phyloP scores from a whole-genome alignment of 495 filamentous ascomycete species.

The Sphaerosporella brunnea region DNA sequence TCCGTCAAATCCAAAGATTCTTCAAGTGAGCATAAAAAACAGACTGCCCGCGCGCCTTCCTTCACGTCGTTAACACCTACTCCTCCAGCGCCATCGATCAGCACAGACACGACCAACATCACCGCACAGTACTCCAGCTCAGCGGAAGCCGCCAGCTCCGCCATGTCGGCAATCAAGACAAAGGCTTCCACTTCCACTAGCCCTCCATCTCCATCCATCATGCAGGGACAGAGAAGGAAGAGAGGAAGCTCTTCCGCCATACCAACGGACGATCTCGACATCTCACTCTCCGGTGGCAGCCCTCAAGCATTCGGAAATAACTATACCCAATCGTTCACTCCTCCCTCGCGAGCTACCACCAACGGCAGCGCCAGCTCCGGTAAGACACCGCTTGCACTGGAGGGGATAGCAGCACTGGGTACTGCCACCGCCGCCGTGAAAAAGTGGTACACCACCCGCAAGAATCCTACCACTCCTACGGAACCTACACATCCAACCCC shows the following conservation, averaged over 20 bases:
- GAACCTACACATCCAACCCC: conserved; percentile 31
- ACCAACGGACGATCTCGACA: conserved; percentile 20
- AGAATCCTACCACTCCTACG: conserved; percentile 13
- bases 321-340: background rate
- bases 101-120: conserved; percentile 24
- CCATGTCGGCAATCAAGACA: background rate
- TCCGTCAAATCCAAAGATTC: conserved; percentile 17
- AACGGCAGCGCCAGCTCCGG: background rate
- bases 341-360: conserved; percentile 14
- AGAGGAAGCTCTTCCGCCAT: background rate
- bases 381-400: background rate
- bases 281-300: conserved; percentile 32
- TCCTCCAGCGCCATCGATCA: conserved; percentile 18
- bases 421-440: conserved; percentile 62
- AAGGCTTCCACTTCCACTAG: too few species aligned
- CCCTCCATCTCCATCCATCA: too few species aligned
- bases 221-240: background rate
- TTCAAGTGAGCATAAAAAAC: conserved; percentile 19
- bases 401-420: conserved; percentile 40
- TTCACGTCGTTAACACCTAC: conserved; percentile 19
- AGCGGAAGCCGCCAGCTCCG: background rate
- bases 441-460: conserved; percentile 46
- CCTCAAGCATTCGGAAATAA: background rate
- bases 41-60: conserved; percentile 13
- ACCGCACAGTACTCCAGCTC: conserved; percentile 11